These are phyloP conservation scores for Viola odorata DNA, from an alignment of 345 rosid genomes.

Conservation along the genomic window DNA sequence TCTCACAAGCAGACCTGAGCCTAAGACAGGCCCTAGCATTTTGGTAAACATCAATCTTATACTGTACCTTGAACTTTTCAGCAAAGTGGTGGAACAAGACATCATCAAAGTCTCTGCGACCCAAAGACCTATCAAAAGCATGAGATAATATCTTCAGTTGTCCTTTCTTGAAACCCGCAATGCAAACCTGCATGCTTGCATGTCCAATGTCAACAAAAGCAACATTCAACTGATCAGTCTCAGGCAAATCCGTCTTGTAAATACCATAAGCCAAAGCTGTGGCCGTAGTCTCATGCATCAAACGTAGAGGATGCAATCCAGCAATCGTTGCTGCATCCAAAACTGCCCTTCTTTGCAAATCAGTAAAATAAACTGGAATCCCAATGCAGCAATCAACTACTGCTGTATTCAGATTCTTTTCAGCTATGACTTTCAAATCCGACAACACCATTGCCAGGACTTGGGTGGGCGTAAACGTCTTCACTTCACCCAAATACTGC, in stretches of 20 bases:
- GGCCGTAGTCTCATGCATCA: constrained; percentile 90
- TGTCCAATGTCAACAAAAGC: constrained; percentile 92
- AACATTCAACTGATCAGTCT: constrained; percentile 74
- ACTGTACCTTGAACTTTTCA: constrained; percentile 45
- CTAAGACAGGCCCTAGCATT: constrained; percentile 53
- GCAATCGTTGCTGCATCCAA: constrained; percentile 92
- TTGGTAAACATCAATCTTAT: constrained; percentile 49
- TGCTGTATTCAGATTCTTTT: constrained; percentile 76
- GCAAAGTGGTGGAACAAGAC: constrained; percentile 46
- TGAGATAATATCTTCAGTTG: constrained; percentile 49
- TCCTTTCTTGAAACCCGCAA: constrained; percentile 46
- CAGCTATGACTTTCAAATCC: constrained; percentile 73
- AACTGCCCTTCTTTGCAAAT: constrained; percentile 89
- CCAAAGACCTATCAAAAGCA: constrained; percentile 1
- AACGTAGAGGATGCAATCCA: constrained; percentile 76
- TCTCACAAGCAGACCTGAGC: constrained; percentile 58
- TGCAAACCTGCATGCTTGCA: constrained; percentile 59
- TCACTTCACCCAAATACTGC: constrained; percentile 70
- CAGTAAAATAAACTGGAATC: constrained; percentile 87
- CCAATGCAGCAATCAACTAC: constrained; percentile 95
- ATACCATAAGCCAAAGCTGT: constrained; percentile 97
- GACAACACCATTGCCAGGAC: constrained; percentile 85
- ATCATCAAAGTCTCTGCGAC: constrained; percentile 46
- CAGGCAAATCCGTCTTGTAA: constrained; percentile 91
- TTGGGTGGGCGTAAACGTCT: constrained; percentile 79